Percentiles rank a stretch among this genome's conserved stretches.
Evolutionary conservation across 2,329 filamentous ascomycete species (phyloP).

Genomic region (Lachnellula occidentalis): DNA sequence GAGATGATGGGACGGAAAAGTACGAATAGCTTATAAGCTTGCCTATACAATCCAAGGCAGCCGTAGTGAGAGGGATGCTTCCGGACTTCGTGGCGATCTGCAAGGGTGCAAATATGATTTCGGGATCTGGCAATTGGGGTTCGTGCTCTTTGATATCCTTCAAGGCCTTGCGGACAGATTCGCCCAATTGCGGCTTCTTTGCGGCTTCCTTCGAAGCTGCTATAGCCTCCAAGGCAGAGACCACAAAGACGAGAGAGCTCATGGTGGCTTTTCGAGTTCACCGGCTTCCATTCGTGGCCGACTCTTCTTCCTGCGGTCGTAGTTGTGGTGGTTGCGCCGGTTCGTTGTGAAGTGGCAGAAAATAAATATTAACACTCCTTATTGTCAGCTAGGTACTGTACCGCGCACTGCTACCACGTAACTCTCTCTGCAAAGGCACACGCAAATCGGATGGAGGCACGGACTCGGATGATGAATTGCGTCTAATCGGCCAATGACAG

Average conservation of each 20-base stretch:
- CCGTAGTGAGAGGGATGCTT: constrained; percentile 80
- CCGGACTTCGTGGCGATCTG: constrained; percentile 83
- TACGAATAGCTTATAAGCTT: constrained; percentile 99
- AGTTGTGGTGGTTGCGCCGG: not conserved
- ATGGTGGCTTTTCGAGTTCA: constrained; percentile 48
- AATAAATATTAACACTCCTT: not conserved
- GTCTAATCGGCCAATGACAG: constrained; percentile 5
- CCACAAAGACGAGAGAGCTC: constrained; percentile 93
- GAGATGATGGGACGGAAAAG: constrained; percentile 67
- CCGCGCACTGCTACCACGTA: not conserved
- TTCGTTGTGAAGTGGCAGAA: not conserved
- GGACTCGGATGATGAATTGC: not conserved
- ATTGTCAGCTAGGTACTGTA: too few species aligned
- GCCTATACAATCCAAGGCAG: constrained; percentile 93
- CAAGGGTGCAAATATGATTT: constrained; percentile 85
- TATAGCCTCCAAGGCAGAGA: constrained; percentile 88
- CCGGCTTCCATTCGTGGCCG: constrained; percentile 10
- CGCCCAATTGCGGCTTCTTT: constrained; percentile 76
- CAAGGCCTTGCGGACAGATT: constrained; percentile 75
- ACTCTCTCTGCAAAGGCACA: not conserved
- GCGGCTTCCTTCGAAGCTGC: constrained; percentile 85
- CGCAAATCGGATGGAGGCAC: too few species aligned
- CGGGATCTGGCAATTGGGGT: constrained; percentile 76
- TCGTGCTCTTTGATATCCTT: constrained; percentile 82
- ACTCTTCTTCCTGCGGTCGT: not conserved